These are phyloP conservation scores for Dactylellina leptospora DNA, from an alignment of 2,329 filamentous ascomycete species.

Conservation along the genomic window DNA sequence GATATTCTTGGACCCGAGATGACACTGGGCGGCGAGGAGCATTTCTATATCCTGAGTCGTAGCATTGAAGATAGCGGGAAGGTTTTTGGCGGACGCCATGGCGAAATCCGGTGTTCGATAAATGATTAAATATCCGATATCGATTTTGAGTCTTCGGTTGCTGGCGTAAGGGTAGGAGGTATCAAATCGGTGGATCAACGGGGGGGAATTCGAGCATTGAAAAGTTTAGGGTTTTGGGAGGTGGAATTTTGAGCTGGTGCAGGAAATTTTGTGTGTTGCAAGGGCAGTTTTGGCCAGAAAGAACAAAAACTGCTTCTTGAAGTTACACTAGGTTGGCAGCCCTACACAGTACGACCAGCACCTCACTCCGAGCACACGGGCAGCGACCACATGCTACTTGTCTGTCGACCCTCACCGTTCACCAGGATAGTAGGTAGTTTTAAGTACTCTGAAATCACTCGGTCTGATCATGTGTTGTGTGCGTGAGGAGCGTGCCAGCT, in stretches of 20 bases:
- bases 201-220: too few relatives aligned
- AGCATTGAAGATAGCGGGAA: slow-evolving; percentile 94
- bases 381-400: too few relatives aligned
- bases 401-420: too few relatives aligned
- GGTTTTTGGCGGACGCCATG: slow-evolving; percentile 73
- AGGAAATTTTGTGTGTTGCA: slow-evolving; percentile 44
- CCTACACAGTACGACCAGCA: slow-evolving; percentile 10
- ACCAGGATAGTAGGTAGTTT: too few relatives aligned
- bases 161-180: not conserved
- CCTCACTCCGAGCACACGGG: not conserved
- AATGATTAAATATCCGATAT: not conserved
- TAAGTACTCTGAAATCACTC: too few relatives aligned
- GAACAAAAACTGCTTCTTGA: slow-evolving; percentile 1
- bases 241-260: slow-evolving; percentile 24
- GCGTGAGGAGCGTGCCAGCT: too few relatives aligned
- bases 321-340: slow-evolving; percentile 51
- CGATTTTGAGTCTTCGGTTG: not conserved
- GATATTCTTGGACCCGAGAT: slow-evolving; percentile 98
- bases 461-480: too few relatives aligned
- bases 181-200: not conserved
- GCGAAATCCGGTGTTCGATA: not conserved
- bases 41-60: slow-evolving; percentile 99
- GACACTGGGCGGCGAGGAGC: slow-evolving; percentile 95
- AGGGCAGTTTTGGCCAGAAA: slow-evolving; percentile 42
- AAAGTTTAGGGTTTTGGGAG: slow-evolving; percentile 14